A percentile compares a stretch with the other conserved stretches of the same genome.
phyloP scores from a whole-genome alignment of 2,329 filamentous ascomycete genomes.

The Sphaerostilbella broomeana region DNA sequence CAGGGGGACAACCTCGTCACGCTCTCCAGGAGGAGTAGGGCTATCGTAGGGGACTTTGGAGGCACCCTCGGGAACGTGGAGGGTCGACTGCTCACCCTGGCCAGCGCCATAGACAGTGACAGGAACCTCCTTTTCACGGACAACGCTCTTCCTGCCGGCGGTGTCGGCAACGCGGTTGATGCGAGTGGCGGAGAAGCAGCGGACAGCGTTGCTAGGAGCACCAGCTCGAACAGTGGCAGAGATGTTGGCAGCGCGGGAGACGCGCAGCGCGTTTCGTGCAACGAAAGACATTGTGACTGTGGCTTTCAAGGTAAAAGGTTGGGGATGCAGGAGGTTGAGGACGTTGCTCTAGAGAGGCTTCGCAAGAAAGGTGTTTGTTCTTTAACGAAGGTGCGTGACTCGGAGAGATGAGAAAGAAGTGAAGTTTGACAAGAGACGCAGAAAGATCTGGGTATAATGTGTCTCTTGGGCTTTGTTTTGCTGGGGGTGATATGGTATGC shows the following conservation, averaged over 20 bases:
- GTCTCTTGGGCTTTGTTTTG: neutral
- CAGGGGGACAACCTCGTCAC: constrained; percentile 46
- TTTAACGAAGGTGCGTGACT: no score
- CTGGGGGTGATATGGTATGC: constrained; percentile 7
- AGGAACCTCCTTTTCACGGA: constrained; percentile 51
- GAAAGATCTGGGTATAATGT: no score
- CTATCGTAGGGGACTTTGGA: constrained; percentile 38
- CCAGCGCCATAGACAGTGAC: constrained; percentile 45
- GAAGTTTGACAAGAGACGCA: no score
- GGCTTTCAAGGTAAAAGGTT: constrained; percentile 6
- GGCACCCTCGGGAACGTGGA: constrained; percentile 41
- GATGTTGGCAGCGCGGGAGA: constrained; percentile 27
- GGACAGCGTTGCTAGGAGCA: constrained; percentile 21
- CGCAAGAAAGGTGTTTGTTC: no score
- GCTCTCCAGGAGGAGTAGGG: constrained; percentile 33
- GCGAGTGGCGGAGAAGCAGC: constrained; percentile 29
- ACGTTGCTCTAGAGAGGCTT: neutral
- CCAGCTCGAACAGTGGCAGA: constrained; percentile 21
- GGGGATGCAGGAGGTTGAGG: constrained; percentile 6
- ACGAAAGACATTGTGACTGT: constrained; percentile 29
- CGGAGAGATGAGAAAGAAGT: no score
- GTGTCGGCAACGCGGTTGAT: constrained; percentile 30
- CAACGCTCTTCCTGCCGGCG: constrained; percentile 44
- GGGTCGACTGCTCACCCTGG: constrained; percentile 49
- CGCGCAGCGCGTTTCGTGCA: constrained; percentile 29